phyloP scores from a whole-genome alignment of 2,329 filamentous ascomycete species.

The Venturia pyrina region DNA sequence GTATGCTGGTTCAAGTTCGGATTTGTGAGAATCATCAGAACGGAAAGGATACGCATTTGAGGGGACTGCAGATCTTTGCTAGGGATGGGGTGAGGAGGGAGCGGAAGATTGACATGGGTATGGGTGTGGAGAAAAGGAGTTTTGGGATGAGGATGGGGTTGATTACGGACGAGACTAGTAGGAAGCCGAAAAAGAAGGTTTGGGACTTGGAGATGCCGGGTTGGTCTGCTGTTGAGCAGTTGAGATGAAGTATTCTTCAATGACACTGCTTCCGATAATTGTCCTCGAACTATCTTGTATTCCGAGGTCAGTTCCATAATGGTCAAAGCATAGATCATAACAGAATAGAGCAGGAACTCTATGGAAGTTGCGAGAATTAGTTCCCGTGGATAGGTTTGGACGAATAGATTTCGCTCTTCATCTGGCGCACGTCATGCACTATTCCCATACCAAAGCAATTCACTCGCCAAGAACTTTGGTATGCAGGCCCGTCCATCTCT shows the following conservation, averaged over 20 bases:
- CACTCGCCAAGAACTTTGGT: too few species aligned
- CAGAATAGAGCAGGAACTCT: too few species aligned
- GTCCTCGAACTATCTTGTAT: background rate
- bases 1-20: slow-evolving; percentile 81
- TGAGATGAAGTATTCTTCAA: background rate
- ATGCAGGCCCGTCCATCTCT: too few species aligned
- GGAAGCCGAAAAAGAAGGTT: background rate
- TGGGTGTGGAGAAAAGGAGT: background rate
- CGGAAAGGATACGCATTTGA: slow-evolving; percentile 95
- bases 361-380: too few species aligned
- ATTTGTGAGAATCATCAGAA: slow-evolving; percentile 98
- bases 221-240: background rate
- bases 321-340: too few species aligned
- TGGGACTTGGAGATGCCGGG: background rate
- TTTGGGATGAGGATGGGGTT: background rate
- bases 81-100: slow-evolving; percentile 24
- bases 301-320: too few species aligned
- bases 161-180: background rate
- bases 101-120: background rate
- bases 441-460: too few species aligned
- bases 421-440: too few species aligned
- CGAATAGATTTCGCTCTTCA: too few species aligned
- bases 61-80: slow-evolving; percentile 80
- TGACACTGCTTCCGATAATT: background rate
- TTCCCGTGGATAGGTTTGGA: too few species aligned